phyloP scores from a whole-genome alignment of 148 eudicot genomes.

The Rheum nobile region DNA sequence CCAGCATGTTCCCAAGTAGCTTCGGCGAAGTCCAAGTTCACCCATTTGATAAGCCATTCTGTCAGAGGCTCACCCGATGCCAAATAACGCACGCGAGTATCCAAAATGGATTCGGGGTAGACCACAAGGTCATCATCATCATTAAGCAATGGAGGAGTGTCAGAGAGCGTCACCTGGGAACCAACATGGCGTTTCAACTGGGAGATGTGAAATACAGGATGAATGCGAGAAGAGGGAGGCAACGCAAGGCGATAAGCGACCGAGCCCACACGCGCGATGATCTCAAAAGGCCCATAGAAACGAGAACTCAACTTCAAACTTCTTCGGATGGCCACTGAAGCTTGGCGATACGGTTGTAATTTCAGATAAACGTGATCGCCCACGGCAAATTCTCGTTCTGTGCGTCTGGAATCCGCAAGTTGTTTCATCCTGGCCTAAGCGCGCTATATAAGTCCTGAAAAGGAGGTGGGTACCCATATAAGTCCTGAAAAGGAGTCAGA shows the following conservation, averaged over 20 bases:
- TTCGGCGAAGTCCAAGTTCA: no score
- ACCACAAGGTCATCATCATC: not conserved
- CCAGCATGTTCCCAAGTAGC: no score
- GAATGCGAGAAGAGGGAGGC: not conserved
- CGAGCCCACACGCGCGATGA: not conserved
- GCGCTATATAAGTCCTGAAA: not conserved
- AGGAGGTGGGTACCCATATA: not conserved
- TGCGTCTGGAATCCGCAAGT: not conserved
- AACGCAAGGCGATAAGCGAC: not conserved
- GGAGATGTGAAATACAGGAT: not conserved
- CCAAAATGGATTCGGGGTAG: not conserved
- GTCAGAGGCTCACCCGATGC: no score
- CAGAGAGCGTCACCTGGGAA: not conserved
- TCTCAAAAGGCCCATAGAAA: not conserved
- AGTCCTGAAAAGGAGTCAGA: not conserved
- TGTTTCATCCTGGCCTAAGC: not conserved
- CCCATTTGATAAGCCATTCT: no score
- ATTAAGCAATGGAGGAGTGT: not conserved
- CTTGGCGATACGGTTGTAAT: not conserved
- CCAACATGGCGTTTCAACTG: not conserved
- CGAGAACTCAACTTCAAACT: not conserved
- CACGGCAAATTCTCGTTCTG: not conserved
- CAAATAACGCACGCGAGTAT: not conserved
- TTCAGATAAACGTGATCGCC: not conserved
- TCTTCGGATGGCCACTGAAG: not conserved